Evolutionary conservation across 108 stramenopile genomes (phyloP).

Genomic region (Nitzschia sp.): DNA sequence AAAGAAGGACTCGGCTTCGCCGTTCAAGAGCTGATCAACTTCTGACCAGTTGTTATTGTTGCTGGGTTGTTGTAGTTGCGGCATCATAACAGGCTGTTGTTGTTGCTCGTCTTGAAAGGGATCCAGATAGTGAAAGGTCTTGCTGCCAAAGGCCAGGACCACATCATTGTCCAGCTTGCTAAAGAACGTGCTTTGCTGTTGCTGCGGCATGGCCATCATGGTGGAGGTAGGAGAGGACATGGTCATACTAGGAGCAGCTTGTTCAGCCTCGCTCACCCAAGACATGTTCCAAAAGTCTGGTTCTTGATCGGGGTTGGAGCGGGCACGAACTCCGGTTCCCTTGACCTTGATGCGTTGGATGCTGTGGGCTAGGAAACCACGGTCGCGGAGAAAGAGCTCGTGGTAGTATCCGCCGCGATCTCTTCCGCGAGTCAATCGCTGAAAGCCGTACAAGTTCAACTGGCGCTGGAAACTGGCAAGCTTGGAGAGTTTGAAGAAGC

Average conservation of each 20-base stretch:
- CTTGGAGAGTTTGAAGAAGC: constrained; percentile 89
- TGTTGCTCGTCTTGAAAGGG: constrained; percentile 14
- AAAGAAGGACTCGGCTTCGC: constrained; percentile 23
- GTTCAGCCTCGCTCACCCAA: constrained; percentile 29
- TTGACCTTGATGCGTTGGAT: constrained; percentile 82
- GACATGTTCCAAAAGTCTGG: constrained; percentile 81
- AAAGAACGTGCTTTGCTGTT: not conserved
- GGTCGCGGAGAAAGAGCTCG: constrained; percentile 74
- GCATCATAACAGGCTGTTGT: not conserved
- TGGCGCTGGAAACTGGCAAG: constrained; percentile 92
- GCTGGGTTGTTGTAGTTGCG: not conserved
- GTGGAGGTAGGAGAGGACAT: not conserved
- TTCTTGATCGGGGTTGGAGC: constrained; percentile 79
- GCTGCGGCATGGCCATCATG: not conserved
- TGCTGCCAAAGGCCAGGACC: constrained; percentile 29
- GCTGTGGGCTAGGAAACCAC: constrained; percentile 51
- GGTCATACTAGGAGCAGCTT: not conserved
- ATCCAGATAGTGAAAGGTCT: constrained; percentile 37
- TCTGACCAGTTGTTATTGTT: not conserved
- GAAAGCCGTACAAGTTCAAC: constrained; percentile 92
- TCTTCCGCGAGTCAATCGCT: constrained; percentile 66
- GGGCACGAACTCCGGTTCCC: constrained; percentile 73
- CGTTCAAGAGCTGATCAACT: constrained; percentile 6
- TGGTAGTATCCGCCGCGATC: constrained; percentile 78
- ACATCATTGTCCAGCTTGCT: constrained; percentile 21